A percentile compares a stretch with the other conserved stretches of the same genome.
phyloP scores from a whole-genome alignment of 1,284 basidiomycete species.

The Cutaneotrichosporon dermatis region DNA sequence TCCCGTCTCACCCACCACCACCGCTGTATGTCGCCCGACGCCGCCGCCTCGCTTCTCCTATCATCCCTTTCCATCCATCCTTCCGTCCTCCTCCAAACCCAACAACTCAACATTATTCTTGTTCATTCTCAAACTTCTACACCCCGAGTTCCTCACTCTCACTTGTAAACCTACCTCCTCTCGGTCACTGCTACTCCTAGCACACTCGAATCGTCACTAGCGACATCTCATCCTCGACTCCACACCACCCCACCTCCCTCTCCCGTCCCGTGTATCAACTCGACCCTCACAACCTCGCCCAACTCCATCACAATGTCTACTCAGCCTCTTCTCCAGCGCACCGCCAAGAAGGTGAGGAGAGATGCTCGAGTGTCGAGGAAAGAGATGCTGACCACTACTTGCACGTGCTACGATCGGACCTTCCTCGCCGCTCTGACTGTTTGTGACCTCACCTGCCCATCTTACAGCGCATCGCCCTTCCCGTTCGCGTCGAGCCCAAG shows the following conservation, averaged over 20 bases:
- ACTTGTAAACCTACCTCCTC: too few relatives aligned
- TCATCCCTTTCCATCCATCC: neutral
- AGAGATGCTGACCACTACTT: neutral
- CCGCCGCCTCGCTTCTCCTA: neutral
- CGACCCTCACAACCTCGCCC: too few relatives aligned
- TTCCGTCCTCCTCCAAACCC: too few relatives aligned
- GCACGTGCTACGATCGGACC: too few relatives aligned
- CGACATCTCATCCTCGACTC: too few relatives aligned
- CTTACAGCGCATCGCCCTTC: constrained; percentile 75
- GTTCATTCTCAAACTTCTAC: too few relatives aligned
- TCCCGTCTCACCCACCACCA: neutral
- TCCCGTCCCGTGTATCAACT: too few relatives aligned
- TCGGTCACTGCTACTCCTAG: too few relatives aligned
- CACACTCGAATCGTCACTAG: too few relatives aligned
- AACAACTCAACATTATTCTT: too few relatives aligned
- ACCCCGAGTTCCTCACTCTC: too few relatives aligned
- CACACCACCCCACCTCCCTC: too few relatives aligned
- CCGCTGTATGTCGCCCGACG: neutral
- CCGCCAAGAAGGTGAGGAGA: constrained; percentile 64
- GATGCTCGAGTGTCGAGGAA: neutral
- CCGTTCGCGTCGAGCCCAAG: constrained; percentile 88
- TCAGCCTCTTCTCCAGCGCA: constrained; percentile 94
- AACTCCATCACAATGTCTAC: constrained; percentile 68
- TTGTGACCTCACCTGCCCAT: neutral
- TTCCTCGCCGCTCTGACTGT: neutral